A percentile compares a stretch with the other conserved stretches of the same genome.
Conservation (phyloP, 768 basidiomycete genomes). For the Naematelia encephala region DNA sequence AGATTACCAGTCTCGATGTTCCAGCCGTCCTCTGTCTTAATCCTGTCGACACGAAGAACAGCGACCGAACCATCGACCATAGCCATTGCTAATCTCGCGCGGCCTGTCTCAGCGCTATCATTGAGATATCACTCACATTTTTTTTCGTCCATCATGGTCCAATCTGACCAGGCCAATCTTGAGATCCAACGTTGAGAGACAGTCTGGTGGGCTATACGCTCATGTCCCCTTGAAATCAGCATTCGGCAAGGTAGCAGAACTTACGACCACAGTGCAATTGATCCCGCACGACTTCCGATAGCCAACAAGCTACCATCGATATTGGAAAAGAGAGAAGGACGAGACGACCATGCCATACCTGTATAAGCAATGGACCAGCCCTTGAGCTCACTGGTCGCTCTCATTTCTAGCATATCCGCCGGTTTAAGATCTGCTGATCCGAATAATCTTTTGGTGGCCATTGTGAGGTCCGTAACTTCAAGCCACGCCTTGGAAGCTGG, state of each 20-base stretch:
- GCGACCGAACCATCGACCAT: constrained; percentile 27
- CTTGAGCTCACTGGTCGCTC: constrained; percentile 18
- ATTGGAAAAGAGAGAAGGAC: constrained; percentile 8
- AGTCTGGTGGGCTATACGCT: background rate
- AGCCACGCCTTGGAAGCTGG: constrained; percentile 33
- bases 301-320: constrained; percentile 33
- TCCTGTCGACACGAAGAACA: constrained; percentile 15
- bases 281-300: constrained; percentile 28
- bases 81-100: constrained; percentile 20
- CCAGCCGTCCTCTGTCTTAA: constrained; percentile 6
- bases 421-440: background rate
- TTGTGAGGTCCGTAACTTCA: constrained; percentile 30
- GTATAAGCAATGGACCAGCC: background rate
- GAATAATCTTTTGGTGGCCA: constrained; percentile 6
- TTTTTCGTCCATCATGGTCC: constrained; percentile 12
- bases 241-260: constrained; percentile 13
- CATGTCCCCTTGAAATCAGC: constrained; percentile 22
- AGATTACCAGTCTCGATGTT: constrained; percentile 6
- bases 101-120: background rate
- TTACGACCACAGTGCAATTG: constrained; percentile 33
- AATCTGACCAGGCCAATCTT: constrained; percentile 33
- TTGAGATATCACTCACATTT: constrained; percentile 18
- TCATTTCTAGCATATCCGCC: constrained; percentile 20
- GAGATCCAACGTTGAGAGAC: constrained; percentile 17
- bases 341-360: constrained; percentile 32